phyloP scores from a whole-genome alignment of 2,329 filamentous ascomycete species.

The Cytospora schulzeri region DNA sequence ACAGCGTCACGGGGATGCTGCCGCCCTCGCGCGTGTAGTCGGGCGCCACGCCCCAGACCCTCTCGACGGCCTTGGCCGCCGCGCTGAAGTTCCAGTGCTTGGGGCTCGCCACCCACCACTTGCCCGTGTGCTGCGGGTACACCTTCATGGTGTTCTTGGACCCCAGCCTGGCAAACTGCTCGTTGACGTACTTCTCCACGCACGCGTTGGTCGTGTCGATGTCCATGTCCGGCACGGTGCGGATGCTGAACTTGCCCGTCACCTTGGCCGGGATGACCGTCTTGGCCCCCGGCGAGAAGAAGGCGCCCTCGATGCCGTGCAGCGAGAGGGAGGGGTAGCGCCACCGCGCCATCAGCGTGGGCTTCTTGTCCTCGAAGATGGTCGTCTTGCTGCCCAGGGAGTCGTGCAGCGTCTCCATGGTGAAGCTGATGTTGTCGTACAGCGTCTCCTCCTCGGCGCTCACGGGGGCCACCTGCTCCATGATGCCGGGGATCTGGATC shows the following conservation, averaged over 20 bases:
- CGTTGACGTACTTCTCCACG: conserved; percentile 81
- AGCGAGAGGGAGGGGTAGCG: conserved; percentile 90
- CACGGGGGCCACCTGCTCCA: conserved; percentile 87
- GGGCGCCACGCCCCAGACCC: conserved; percentile 89
- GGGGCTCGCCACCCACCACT: conserved; percentile 98
- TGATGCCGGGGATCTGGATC: conserved; percentile 91
- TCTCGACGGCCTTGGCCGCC: conserved; percentile 92
- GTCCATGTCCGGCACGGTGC: conserved; percentile 97
- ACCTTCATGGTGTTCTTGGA: conserved; percentile 92
- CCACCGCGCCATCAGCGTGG: conserved; percentile 94
- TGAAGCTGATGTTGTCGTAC: conserved; percentile 91
- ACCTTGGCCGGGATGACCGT: conserved; percentile 99
- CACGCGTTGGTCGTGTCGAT: conserved; percentile 83
- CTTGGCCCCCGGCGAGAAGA: conserved; percentile 91
- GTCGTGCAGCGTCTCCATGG: conserved; percentile 93
- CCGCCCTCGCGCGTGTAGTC: conserved; percentile 97
- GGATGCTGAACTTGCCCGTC: conserved; percentile 96
- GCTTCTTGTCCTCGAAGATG: conserved; percentile 86
- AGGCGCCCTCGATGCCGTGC: conserved; percentile 93
- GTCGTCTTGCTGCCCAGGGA: conserved; percentile 86
- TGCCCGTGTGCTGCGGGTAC: conserved; percentile 83
- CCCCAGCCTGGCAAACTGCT: conserved; percentile 80
- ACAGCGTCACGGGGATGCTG: conserved; percentile 95
- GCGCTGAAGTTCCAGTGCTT: conserved; percentile 99
- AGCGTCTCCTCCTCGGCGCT: conserved; percentile 83